phyloP scores from a whole-genome alignment of 441 rosid genomes.

The Isatis lusitanica region DNA sequence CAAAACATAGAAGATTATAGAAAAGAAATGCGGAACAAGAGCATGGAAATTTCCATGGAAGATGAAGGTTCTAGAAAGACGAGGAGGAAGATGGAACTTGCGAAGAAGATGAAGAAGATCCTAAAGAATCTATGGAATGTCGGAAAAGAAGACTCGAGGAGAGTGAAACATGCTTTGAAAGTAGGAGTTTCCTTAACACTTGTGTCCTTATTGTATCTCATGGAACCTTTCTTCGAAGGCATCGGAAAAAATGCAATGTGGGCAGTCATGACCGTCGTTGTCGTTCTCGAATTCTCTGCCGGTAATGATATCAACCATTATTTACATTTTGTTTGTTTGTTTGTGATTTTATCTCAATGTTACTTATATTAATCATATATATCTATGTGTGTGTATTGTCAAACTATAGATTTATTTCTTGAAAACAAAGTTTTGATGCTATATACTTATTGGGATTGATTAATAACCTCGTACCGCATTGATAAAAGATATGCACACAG shows the following conservation, averaged over 20 bases:
- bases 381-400: too few species aligned
- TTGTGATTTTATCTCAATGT: slow-evolving; percentile 10
- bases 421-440: neutral
- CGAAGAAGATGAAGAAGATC: slow-evolving; percentile 41
- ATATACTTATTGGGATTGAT: neutral
- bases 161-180: slow-evolving; percentile 69
- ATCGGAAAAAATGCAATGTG: slow-evolving; percentile 69
- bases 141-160: slow-evolving; percentile 80
- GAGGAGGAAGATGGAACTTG: slow-evolving; percentile 28
- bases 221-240: slow-evolving; percentile 61
- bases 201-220: slow-evolving; percentile 48
- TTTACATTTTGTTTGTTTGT: neutral
- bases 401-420: neutral
- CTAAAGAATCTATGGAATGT: slow-evolving; percentile 45
- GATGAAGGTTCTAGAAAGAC: slow-evolving; percentile 16
- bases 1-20: neutral
- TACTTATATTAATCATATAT: neutral
- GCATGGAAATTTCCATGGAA: slow-evolving; percentile 24
- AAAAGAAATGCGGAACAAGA: slow-evolving; percentile 30
- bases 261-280: slow-evolving; percentile 97
- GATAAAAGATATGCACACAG: neutral
- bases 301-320: slow-evolving; percentile 38
- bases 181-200: slow-evolving; percentile 61
- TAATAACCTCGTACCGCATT: neutral
- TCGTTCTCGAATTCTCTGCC: slow-evolving; percentile 83